phyloP scores from a whole-genome alignment of 176 grass and related monocot genomes.

The Eremochloa ophiuroides region DNA sequence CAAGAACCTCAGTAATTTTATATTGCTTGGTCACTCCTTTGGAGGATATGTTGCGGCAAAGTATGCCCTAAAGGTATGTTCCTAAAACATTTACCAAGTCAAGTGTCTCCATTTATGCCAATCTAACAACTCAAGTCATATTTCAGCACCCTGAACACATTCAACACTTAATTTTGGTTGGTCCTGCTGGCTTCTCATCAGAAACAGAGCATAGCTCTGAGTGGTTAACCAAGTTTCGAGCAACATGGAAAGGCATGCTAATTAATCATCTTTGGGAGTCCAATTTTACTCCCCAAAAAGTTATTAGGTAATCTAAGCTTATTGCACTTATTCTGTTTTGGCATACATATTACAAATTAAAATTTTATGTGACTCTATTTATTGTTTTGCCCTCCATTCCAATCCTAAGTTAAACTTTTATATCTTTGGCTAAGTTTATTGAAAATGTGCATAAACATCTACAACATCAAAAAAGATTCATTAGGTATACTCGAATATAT shows the following conservation, averaged over 20 bases:
- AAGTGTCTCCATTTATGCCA: background rate
- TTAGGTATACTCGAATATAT: background rate
- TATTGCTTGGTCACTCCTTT: conserved; percentile 97
- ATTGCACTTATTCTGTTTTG: background rate
- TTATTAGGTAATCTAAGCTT: conserved; percentile 57
- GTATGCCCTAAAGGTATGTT: conserved; percentile 82
- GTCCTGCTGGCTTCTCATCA: conserved; percentile 85
- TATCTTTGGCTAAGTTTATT: background rate
- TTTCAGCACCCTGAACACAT: conserved; percentile 95
- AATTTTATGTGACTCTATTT: background rate
- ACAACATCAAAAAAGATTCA: background rate
- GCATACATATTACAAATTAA: background rate
- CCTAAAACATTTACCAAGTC: background rate
- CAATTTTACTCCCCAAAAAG: conserved; percentile 87
- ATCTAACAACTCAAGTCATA: conserved; percentile 26
- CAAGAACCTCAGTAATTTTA: conserved; percentile 87
- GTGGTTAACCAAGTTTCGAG: conserved; percentile 83
- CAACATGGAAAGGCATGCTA: conserved; percentile 86
- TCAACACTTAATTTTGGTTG: conserved; percentile 95
- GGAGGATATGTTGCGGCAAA: conserved; percentile 97
- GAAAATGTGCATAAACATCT: background rate
- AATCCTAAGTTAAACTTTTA: background rate
- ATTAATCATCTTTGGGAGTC: conserved; percentile 97
- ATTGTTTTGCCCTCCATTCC: background rate
- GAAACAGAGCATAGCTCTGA: conserved; percentile 85